Evolutionary conservation across 176 grass and related monocot species (phyloP).

Genomic region (Oryza longistaminata): DNA sequence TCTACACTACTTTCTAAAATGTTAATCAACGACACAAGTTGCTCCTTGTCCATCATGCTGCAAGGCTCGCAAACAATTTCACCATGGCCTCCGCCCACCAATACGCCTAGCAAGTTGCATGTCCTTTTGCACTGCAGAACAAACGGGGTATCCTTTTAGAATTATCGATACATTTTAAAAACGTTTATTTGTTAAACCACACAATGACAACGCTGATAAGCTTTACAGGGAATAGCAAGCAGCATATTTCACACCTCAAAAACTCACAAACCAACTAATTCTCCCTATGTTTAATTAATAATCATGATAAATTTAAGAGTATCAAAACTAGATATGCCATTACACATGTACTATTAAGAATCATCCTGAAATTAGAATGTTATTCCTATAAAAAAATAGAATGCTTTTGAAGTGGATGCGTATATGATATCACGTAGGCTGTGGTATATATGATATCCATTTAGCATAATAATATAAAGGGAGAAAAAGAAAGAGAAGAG

Average conservation of each 20-base stretch:
- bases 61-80: background rate
- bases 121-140: conserved; percentile 80
- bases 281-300: background rate
- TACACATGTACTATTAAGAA: background rate
- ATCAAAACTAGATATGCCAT: too few relatives aligned
- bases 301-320: too few relatives aligned
- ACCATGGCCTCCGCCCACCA: conserved; percentile 46
- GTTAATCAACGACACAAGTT: background rate
- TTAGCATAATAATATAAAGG: conserved; percentile 25
- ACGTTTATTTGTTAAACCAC: conserved; percentile 19
- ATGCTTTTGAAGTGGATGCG: background rate
- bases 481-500: background rate
- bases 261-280: too few relatives aligned
- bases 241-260: background rate
- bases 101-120: conserved; percentile 90
- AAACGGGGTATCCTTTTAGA: too few relatives aligned
- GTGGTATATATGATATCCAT: background rate
- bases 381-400: background rate
- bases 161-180: too few relatives aligned
- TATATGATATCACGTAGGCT: background rate
- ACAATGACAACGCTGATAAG: background rate
- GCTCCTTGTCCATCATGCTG: background rate
- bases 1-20: background rate
- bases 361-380: conserved; percentile 9
- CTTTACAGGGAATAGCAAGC: background rate